A percentile compares a stretch with the other conserved stretches of the same genome.
Evolutionary conservation across 2,329 filamentous ascomycete species (phyloP).

Genomic region (Hypoxylon sp.): DNA sequence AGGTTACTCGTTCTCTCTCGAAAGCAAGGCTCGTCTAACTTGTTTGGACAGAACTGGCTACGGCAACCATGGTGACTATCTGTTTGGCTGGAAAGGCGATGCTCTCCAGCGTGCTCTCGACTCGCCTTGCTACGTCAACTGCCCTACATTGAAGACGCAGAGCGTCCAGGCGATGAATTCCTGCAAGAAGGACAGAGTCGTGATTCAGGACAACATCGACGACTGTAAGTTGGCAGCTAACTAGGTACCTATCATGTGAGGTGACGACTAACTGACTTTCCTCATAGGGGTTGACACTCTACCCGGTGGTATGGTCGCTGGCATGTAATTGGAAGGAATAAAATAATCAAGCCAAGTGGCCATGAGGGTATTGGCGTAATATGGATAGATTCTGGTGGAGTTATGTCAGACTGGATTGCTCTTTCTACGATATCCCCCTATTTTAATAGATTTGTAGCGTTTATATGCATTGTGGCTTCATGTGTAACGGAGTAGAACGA

Average conservation of each 20-base stretch:
- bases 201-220: slow-evolving; percentile 34
- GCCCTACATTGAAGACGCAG: slow-evolving; percentile 47
- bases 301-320: slow-evolving; percentile 35
- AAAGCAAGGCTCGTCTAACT: too few relatives aligned
- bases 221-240: slow-evolving; percentile 42
- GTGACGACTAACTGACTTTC: too few relatives aligned
- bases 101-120: slow-evolving; percentile 50
- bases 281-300: slow-evolving; percentile 34
- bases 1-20: too few relatives aligned
- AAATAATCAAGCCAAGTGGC: too few relatives aligned
- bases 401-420: not conserved
- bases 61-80: slow-evolving; percentile 54
- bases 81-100: slow-evolving; percentile 52
- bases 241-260: too few relatives aligned
- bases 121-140: slow-evolving; percentile 52
- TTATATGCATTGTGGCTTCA: too few relatives aligned
- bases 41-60: slow-evolving; percentile 50
- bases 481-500: too few relatives aligned
- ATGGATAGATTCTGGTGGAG: not conserved
- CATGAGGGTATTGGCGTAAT: not conserved
- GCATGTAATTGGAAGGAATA: slow-evolving; percentile 31
- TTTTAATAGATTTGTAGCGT: not conserved
- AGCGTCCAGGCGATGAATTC: slow-evolving; percentile 29
- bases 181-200: slow-evolving; percentile 30
- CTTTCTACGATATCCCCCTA: not conserved